A percentile compares a stretch with the other conserved stretches of the same genome.
Evolutionary conservation across 208 protist species (phyloP).

Genomic region (Zelonia costaricensis): DNA sequence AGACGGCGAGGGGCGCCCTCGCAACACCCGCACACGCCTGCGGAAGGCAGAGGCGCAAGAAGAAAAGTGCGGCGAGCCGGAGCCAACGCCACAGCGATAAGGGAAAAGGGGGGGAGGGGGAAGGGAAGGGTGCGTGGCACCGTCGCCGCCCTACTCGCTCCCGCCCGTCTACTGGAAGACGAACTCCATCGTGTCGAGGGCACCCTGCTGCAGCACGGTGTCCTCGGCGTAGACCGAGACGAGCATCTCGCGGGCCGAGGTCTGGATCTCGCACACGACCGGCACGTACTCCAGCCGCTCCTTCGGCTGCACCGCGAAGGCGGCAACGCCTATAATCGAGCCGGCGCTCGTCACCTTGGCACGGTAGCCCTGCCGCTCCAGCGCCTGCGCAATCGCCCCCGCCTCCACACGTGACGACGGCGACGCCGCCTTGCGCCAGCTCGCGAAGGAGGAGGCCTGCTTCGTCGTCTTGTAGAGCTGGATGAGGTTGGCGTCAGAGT

Average conservation of each 20-base stretch:
- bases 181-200: constrained; percentile 31
- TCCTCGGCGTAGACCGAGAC: constrained; percentile 41
- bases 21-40: no score
- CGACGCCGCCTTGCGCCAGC: constrained; percentile 27
- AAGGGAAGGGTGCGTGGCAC: neutral
- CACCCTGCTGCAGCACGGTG: constrained; percentile 30
- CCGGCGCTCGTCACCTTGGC: constrained; percentile 12
- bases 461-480: constrained; percentile 45
- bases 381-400: constrained; percentile 1
- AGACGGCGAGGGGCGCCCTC: no score
- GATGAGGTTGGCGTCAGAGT: constrained; percentile 32
- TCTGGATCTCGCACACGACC: constrained; percentile 51
- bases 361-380: constrained; percentile 24
- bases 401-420: constrained; percentile 5
- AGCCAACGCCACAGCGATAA: neutral
- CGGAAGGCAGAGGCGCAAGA: no score
- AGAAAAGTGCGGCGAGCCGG: no score
- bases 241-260: constrained; percentile 28
- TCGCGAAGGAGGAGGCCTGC: constrained; percentile 21
- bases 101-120: neutral
- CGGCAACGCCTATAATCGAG: constrained; percentile 49
- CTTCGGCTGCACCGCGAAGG: constrained; percentile 63
- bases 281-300: constrained; percentile 62
- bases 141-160: neutral
- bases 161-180: constrained; percentile 7